Percentiles rank a stretch among this genome's conserved stretches.
These are phyloP conservation scores for Gaillardinia entomophila DNA, from an alignment of 805 yeast species.

Conservation along the genomic window DNA sequence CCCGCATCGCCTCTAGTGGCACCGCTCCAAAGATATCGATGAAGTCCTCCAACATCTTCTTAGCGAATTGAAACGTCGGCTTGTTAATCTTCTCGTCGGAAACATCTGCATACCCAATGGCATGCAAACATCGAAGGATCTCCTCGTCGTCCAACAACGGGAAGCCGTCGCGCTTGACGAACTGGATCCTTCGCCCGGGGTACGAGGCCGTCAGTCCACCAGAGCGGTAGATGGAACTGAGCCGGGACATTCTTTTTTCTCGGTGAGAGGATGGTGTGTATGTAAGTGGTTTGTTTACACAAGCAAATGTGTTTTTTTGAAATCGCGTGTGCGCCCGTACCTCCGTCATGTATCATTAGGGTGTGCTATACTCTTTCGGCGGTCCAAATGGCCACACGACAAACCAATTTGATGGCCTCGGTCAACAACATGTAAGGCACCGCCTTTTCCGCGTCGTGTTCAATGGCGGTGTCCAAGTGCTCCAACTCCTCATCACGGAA, in stretches of 20 bases:
- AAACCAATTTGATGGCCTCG: conserved; percentile 76
- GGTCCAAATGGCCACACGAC: conserved; percentile 83
- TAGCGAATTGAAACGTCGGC: conserved; percentile 55
- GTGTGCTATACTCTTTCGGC: conserved; percentile 73
- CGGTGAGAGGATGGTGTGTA: too few species aligned
- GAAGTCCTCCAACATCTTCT: conserved; percentile 52
- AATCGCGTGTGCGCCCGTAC: neutral
- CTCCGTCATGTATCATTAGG: too few species aligned
- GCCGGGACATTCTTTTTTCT: conserved; percentile 20
- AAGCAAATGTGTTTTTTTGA: neutral
- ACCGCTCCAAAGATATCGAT: conserved; percentile 57
- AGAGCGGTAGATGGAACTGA: conserved; percentile 22
- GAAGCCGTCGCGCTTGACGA: conserved; percentile 41
- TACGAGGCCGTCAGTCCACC: neutral
- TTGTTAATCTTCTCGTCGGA: conserved; percentile 52
- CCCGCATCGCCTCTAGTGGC: conserved; percentile 23
- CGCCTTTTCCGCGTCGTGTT: conserved; percentile 87
- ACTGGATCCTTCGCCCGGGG: neutral
- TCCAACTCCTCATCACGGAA: conserved; percentile 95
- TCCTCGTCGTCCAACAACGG: conserved; percentile 60
- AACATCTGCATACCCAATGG: conserved; percentile 54
- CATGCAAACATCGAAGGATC: conserved; percentile 51
- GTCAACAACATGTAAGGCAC: conserved; percentile 87
- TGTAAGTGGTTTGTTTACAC: neutral
- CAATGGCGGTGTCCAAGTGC: conserved; percentile 90